Evolutionary conservation across 768 basidiomycete genomes (phyloP).

Genomic region (Rhizopogon sp.): DNA sequence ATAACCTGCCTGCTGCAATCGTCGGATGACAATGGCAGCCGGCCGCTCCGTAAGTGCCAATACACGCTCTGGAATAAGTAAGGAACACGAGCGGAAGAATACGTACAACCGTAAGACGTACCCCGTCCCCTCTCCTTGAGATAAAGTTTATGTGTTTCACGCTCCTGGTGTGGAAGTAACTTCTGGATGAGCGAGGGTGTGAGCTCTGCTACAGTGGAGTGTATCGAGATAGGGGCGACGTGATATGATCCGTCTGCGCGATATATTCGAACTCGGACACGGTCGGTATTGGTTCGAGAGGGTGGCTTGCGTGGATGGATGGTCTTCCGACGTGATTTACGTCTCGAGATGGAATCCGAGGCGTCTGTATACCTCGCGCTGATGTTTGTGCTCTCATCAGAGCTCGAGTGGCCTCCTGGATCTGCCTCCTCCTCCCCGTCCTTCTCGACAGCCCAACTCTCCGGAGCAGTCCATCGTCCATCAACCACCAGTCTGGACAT

Average conservation of each 20-base stretch:
- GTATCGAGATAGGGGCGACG: slow-evolving; percentile 57
- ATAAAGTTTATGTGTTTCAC: slow-evolving; percentile 65
- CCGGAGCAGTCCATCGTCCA: slow-evolving; percentile 59
- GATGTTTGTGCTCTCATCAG: slow-evolving; percentile 30
- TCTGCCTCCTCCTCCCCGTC: slow-evolving; percentile 33
- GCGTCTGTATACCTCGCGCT: slow-evolving; percentile 14
- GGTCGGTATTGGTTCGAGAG: slow-evolving; percentile 14
- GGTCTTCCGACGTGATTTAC: slow-evolving; percentile 21
- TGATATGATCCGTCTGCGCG: slow-evolving; percentile 69
- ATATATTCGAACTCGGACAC: slow-evolving; percentile 71
- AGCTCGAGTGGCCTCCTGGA: slow-evolving; percentile 36
- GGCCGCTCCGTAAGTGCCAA: slow-evolving; percentile 79
- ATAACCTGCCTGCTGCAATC: slow-evolving; percentile 88
- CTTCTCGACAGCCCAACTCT: slow-evolving; percentile 71
- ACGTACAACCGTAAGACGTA: slow-evolving; percentile 25
- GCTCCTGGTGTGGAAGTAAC: slow-evolving; percentile 42
- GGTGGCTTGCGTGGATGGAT: slow-evolving; percentile 13
- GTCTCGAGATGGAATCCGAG: slow-evolving; percentile 10
- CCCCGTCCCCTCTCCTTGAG: slow-evolving; percentile 74
- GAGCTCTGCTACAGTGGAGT: slow-evolving; percentile 65
- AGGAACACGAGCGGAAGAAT: not conserved
- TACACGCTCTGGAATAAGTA: slow-evolving; percentile 60
- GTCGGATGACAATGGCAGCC: slow-evolving; percentile 74
- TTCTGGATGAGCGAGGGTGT: slow-evolving; percentile 57
- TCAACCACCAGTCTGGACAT: slow-evolving; percentile 5